Evolutionary conservation across 2,329 filamentous ascomycete species (phyloP), one percentile per base, ranked within the genome.

Genomic region (Monosporascus sp.): DNA sequence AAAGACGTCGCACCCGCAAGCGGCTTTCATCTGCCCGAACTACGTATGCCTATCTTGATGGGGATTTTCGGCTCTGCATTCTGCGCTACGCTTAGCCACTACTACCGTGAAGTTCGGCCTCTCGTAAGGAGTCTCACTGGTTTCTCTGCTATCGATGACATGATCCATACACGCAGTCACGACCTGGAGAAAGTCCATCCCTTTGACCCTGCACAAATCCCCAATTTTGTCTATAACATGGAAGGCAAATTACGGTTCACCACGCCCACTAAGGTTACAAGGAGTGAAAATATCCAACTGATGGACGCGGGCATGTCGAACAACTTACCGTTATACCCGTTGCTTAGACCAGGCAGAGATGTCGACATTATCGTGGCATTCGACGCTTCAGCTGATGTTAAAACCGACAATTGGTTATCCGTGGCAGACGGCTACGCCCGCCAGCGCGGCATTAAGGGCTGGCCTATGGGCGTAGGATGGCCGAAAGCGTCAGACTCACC

Each of bases 291-390:
- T 67, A 78, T 93, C 18, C 86, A 89, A 59, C 79, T 93, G 17
- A 97, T 97, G 92, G 94, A 99, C 69, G 92, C 94, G 2, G 94
- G 94, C 49, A 99, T 99, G 94, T 95, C 89, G 59, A 97, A 99
- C 68, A 99, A 99, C 65, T 77, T 99, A 8, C 94, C 94, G 2
- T 92, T 97, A 43, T 99, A 99, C 67, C 94, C 94, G 0, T 80
- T 97, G 3, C 83, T 99, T 18, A 85, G 94, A 11, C 90, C 90
- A 0, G 93, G 92, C 2, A 82, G 94, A 37, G 82, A 96, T 53
- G 87, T 99, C 6, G 94, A 99, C 62, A 80, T 99, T 44, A 76
- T 97, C 46, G 82, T 99, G 46, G 90, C 92, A 3, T 99, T 99
- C 68, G 94, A 99, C 68, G 91, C 91, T 3, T 96, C 90, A 1